Conservation (phyloP, 1,139 yeast species). For the Lipomyces yarrowii region DNA sequence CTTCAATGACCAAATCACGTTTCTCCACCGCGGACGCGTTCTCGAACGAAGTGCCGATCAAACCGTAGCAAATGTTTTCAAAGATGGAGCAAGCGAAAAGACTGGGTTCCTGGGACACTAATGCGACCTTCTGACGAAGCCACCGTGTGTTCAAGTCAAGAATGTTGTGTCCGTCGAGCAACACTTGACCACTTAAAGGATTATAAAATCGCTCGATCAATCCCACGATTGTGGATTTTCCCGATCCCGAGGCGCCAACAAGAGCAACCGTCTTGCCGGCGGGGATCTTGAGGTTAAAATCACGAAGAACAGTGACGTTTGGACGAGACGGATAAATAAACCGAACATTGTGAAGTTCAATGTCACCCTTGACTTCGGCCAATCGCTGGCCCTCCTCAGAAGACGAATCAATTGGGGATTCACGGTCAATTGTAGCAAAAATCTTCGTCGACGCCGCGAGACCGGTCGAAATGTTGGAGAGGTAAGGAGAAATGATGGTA, state of each 20-base stretch:
- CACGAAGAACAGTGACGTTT: conserved; percentile 66
- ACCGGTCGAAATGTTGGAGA: conserved; percentile 46
- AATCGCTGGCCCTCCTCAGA: conserved; percentile 41
- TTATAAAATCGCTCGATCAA: conserved; percentile 57
- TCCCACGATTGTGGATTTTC: conserved; percentile 69
- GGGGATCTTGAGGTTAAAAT: conserved; percentile 54
- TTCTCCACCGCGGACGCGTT: conserved; percentile 48
- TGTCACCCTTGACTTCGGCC: conserved; percentile 48
- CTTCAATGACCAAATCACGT: conserved; percentile 48
- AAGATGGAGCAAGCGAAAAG: conserved; percentile 68
- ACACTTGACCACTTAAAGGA: conserved; percentile 44
- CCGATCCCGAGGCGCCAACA: conserved; percentile 78
- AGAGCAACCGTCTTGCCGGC: conserved; percentile 62
- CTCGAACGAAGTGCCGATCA: conserved; percentile 41
- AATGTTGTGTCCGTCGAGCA: conserved; percentile 50
- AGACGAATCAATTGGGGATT: conserved; percentile 44
- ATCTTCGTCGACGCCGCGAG: conserved; percentile 48
- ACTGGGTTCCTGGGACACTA: conserved; percentile 73
- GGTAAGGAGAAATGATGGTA: conserved; percentile 48
- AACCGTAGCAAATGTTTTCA: conserved; percentile 69
- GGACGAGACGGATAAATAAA: conserved; percentile 87
- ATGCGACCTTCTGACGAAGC: conserved; percentile 55
- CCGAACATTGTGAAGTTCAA: conserved; percentile 65
- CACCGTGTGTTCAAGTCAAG: conserved; percentile 50
- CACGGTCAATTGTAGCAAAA: conserved; percentile 47